Conservation (phyloP, 2,329 filamentous ascomycete genomes). For the Venturia oleaginea region DNA sequence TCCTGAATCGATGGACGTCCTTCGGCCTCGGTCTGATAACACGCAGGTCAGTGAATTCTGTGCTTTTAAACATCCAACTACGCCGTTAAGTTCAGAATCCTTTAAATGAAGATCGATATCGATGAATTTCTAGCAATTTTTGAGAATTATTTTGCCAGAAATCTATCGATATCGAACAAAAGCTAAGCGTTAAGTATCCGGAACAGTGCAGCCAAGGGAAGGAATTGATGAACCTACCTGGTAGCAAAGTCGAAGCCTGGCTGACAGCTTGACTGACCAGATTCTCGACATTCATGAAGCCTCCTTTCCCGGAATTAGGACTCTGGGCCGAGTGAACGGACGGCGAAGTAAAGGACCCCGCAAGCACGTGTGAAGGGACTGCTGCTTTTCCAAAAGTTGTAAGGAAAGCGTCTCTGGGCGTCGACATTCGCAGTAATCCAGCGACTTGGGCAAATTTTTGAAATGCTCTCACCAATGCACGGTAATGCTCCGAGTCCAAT, state of each 20-base stretch:
- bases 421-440: conserved; percentile 72
- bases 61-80: too few species aligned
- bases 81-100: too few species aligned
- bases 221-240: conserved; percentile 14
- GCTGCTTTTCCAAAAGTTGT: conserved; percentile 91
- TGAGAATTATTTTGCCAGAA: too few species aligned
- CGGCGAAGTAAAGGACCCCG: conserved; percentile 27
- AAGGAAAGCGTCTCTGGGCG: conserved; percentile 86
- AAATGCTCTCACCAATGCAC: conserved; percentile 81
- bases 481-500: conserved; percentile 88
- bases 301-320: conserved; percentile 57
- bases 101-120: too few species aligned
- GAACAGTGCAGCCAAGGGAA: too few species aligned
- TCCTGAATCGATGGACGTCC: conserved; percentile 45
- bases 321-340: conserved; percentile 34
- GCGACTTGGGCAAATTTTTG: conserved; percentile 94
- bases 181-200: too few species aligned
- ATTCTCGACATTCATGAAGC: conserved; percentile 64
- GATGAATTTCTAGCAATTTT: too few species aligned
- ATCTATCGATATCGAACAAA: too few species aligned
- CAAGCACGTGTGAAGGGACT: conserved; percentile 65
- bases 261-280: conserved; percentile 26
- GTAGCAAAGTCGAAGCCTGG: conserved; percentile 34
- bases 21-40: conserved; percentile 46
- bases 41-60: too few species aligned